Percentiles rank a stretch among this genome's conserved stretches.
Conservation (phyloP, 345 rosid species). For the Capsella bursapastoris region DNA sequence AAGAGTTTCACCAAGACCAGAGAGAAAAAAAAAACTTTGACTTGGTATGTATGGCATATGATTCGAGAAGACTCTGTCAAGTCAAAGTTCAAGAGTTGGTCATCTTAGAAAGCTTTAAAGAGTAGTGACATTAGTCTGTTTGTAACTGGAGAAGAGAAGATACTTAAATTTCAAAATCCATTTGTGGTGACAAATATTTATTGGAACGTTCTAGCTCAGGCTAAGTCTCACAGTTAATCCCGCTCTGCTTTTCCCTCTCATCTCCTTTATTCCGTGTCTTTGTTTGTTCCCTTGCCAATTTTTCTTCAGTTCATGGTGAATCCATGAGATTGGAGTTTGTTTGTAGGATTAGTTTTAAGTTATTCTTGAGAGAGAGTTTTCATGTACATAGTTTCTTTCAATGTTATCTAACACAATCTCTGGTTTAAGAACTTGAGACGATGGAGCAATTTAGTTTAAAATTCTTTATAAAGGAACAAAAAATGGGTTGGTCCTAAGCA, state of each 20-base stretch:
- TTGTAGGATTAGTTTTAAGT: too few relatives aligned
- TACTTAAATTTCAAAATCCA: background rate
- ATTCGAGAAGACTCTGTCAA: background rate
- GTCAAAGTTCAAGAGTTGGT: background rate
- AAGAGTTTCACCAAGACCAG: constrained; percentile 3
- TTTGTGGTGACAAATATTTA: background rate
- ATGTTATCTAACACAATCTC: too few relatives aligned
- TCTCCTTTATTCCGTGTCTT: too few relatives aligned
- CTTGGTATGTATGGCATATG: background rate
- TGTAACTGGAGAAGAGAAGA: background rate
- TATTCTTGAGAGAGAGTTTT: too few relatives aligned
- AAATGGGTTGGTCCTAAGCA: background rate
- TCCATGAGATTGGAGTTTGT: too few relatives aligned
- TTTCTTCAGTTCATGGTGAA: too few relatives aligned
- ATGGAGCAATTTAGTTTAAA: background rate
- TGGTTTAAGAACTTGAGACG: background rate
- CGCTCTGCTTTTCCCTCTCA: too few relatives aligned
- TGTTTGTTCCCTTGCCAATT: too few relatives aligned
- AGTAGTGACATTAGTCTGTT: background rate
- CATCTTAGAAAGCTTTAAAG: background rate
- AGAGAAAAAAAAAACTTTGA: background rate
- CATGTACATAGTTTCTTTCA: too few relatives aligned
- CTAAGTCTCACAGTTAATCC: background rate
- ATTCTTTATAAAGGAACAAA: background rate
- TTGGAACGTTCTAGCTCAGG: background rate